Percentiles rank a stretch among this genome's conserved stretches.
Conservation (phyloP, 768 basidiomycete genomes). For the Omphalotus guepiniiformis region DNA sequence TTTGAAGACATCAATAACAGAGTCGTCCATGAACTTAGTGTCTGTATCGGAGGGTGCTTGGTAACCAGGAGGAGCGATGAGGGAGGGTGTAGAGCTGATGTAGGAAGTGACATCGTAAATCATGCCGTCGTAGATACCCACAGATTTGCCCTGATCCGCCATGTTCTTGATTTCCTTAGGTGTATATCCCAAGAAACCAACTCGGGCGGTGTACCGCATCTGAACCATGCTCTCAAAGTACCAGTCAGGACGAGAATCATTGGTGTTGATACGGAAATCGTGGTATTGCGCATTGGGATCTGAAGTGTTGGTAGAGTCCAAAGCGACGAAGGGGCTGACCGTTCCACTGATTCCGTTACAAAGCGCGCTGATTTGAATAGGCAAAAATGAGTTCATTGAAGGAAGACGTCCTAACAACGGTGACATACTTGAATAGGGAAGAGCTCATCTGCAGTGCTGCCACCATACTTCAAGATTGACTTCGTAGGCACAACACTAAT, state of each 20-base stretch:
- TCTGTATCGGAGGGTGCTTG: conserved; percentile 37
- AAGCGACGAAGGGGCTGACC: conserved; percentile 79
- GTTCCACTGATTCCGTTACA: conserved; percentile 82
- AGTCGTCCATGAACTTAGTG: conserved; percentile 66
- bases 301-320: conserved; percentile 74
- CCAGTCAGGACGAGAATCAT: conserved; percentile 96
- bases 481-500: conserved; percentile 75
- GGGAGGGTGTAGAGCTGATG: conserved; percentile 61
- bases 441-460: conserved; percentile 62
- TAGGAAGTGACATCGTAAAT: conserved; percentile 89
- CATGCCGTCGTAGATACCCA: conserved; percentile 84
- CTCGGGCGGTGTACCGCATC: conserved; percentile 86
- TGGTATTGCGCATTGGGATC: conserved; percentile 82
- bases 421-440: conserved; percentile 87
- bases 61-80: conserved; percentile 43
- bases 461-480: conserved; percentile 79
- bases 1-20: conserved; percentile 72
- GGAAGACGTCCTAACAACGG: background rate
- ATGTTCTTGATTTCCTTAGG: conserved; percentile 68
- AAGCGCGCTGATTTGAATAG: conserved; percentile 79
- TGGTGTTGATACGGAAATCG: conserved; percentile 88
- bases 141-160: conserved; percentile 56
- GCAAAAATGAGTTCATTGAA: conserved; percentile 6
- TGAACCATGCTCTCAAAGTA: conserved; percentile 92
- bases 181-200: conserved; percentile 85